Base-by-base conservation (phyloP, 345 rosid species). In the Geranium rotundifolium region DNA sequence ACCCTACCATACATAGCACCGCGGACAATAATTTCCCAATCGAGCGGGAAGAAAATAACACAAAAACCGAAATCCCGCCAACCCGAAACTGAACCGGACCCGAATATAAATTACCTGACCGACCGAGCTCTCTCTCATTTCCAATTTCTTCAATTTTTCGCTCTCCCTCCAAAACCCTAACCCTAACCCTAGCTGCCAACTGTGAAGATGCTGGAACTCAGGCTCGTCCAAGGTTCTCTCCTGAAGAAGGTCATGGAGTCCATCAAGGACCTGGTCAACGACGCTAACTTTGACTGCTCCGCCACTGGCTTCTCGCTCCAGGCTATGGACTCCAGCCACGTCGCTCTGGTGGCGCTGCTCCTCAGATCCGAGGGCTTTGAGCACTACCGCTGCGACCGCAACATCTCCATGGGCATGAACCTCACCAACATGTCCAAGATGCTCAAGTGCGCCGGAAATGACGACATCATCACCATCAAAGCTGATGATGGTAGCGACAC, bases 241-340 rank as follows among this genome's bases (percentile, higher is more conserved):
- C 65, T 95, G 29, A 95, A 95, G 96, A 95, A 95, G 82, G 99
- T 95, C 12, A 71, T 95, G 54, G 99, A 95, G 31, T 71, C 99
- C 0, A 74, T 88, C 58, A 95, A 95, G 78, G 99, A 95, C 59
- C 75, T 95, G 67, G 97, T 95, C 20, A 90, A 79, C 77, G 99
- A 95, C 54, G 97, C 97, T 52, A 95, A 95, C 78, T 95, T 95
- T 73, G 99, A 95, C 73, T 95, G 97, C 72, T 95, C 99, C 8
- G 83, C 96, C 30, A 82, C 97, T 0, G 97, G 97, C 3, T 88
- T 95, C 83, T 88, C 99, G 7, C 88, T 95, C 16, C 97, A 95
- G 71, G 97, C 99, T 18, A 95, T 95, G 99, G 99, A 95, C 65
- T 90, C 99, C 17, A 95, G 99, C 75, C 99, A 95, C 70, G 97